Evolutionary conservation across 2,329 filamentous ascomycete genomes (phyloP).

Genomic region (Calonectria honghensis): DNA sequence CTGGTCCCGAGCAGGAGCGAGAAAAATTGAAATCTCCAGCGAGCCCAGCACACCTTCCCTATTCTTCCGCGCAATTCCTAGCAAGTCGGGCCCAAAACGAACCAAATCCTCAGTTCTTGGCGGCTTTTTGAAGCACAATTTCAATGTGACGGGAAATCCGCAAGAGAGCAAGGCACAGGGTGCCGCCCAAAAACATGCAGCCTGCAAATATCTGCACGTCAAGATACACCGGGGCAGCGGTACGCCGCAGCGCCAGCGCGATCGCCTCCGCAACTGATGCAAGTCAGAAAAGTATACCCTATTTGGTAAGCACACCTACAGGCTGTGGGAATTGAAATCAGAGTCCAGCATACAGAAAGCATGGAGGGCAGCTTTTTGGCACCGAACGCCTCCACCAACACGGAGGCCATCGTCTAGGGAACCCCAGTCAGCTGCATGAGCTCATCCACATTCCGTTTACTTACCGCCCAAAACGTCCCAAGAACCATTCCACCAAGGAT

Average conservation of each 20-base stretch:
- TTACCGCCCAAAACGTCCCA: neutral
- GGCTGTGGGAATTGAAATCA: constrained; percentile 1
- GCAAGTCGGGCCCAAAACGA: neutral
- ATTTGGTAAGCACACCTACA: neutral
- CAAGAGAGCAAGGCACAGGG: neutral
- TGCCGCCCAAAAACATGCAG: neutral
- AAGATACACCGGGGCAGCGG: neutral
- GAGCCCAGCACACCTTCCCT: no score
- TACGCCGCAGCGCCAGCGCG: neutral
- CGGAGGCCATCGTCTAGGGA: neutral
- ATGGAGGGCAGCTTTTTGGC: neutral
- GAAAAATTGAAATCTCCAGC: neutral
- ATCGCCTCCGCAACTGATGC: neutral
- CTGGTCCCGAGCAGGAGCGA: neutral
- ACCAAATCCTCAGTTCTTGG: neutral
- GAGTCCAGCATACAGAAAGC: neutral
- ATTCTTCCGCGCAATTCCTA: neutral
- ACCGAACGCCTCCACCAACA: neutral
- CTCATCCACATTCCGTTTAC: neutral
- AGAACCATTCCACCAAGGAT: neutral
- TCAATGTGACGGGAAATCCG: neutral
- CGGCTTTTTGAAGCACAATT: neutral
- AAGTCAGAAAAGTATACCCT: neutral
- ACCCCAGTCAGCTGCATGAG: neutral
- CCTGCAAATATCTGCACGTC: neutral